phyloP scores from a whole-genome alignment of 129 eudicot genomes.

The Artemisia argyi region DNA sequence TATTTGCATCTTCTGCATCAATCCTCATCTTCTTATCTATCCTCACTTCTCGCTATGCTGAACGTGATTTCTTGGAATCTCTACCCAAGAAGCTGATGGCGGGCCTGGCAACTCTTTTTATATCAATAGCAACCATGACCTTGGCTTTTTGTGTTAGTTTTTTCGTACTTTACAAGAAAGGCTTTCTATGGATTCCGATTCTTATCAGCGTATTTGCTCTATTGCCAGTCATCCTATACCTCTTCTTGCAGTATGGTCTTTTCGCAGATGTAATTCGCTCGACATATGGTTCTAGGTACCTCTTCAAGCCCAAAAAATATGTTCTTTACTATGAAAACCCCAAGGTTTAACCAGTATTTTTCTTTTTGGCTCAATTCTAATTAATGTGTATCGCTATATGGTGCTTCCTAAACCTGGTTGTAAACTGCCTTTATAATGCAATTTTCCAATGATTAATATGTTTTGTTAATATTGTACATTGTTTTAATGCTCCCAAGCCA shows the following conservation, averaged over 20 bases:
- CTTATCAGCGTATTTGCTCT: conserved; percentile 26
- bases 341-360: background rate
- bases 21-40: conserved; percentile 25
- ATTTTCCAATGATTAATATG: too few relatives aligned
- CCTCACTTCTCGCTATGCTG: conserved; percentile 25
- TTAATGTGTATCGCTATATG: too few relatives aligned
- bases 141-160: conserved; percentile 33
- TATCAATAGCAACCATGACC: conserved; percentile 31
- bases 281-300: conserved; percentile 35
- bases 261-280: conserved; percentile 33
- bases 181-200: conserved; percentile 25
- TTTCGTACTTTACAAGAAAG: conserved; percentile 21
- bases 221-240: conserved; percentile 29
- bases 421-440: too few relatives aligned
- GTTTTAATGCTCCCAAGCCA: too few relatives aligned
- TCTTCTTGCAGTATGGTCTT: conserved; percentile 38
- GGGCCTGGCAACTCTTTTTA: conserved; percentile 27
- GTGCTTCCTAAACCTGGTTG: too few relatives aligned
- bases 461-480: too few relatives aligned
- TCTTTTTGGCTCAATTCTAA: too few relatives aligned
- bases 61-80: conserved; percentile 24
- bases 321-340: conserved; percentile 21
- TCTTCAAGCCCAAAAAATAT: conserved; percentile 16
- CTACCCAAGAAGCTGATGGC: conserved; percentile 23
- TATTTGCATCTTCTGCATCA: conserved; percentile 7